Evolutionary conservation across 805 yeast genomes (phyloP).

Genomic region (Yarrowia hollandica): DNA sequence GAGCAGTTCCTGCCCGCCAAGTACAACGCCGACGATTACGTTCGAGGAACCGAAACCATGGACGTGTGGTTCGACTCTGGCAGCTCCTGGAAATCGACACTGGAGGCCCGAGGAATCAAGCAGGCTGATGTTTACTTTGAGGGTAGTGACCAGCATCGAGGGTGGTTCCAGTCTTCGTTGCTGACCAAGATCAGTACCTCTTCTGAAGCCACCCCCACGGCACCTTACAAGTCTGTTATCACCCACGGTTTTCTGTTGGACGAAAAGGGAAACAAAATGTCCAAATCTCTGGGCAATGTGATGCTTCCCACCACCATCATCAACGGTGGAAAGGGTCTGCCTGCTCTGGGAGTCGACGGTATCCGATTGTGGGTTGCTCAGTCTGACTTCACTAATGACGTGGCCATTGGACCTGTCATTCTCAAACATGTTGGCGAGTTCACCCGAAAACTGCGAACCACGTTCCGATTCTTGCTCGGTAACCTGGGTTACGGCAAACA

Average conservation of each 20-base stretch:
- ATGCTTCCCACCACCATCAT: conserved; percentile 69
- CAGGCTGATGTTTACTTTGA: conserved; percentile 83
- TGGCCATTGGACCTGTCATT: conserved; percentile 69
- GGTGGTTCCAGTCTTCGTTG: conserved; percentile 97
- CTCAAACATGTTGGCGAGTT: conserved; percentile 76
- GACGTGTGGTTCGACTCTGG: conserved; percentile 99
- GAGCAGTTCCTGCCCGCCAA: conserved; percentile 72
- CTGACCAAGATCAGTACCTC: conserved; percentile 66
- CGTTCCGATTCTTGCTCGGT: conserved; percentile 79
- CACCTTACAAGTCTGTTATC: conserved; percentile 73
- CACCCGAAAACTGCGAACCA: conserved; percentile 75
- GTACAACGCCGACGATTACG: conserved; percentile 47
- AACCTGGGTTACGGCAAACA: conserved; percentile 54
- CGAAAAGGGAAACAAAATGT: conserved; percentile 85
- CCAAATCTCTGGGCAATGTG: conserved; percentile 86
- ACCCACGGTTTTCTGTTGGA: conserved; percentile 96
- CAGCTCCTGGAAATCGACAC: conserved; percentile 68
- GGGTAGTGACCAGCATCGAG: conserved; percentile 98
- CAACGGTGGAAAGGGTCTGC: conserved; percentile 53
- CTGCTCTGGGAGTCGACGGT: conserved; percentile 85
- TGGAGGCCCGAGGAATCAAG: conserved; percentile 42
- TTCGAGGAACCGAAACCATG: conserved; percentile 85
- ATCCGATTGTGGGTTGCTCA: conserved; percentile 88
- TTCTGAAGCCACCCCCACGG: conserved; percentile 41
- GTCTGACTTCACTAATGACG: conserved; percentile 79